Percentiles rank a stretch among this genome's conserved stretches.
These are phyloP conservation scores for Hirsutella minnesotensis DNA, from an alignment of 2,329 filamentous ascomycete species.

Conservation along the genomic window DNA sequence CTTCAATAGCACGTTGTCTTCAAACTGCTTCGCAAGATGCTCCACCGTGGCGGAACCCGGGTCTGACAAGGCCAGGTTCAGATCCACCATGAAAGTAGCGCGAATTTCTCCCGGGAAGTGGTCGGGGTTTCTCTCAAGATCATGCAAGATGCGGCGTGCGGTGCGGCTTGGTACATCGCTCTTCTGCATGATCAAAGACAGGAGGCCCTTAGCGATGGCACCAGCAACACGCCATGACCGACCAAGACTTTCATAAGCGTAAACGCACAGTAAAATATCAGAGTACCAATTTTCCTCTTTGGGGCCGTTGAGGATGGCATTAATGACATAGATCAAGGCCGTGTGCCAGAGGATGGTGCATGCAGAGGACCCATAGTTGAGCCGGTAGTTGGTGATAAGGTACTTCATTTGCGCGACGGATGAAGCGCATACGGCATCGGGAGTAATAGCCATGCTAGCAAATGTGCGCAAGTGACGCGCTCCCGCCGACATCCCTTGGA, in stretches of 20 bases:
- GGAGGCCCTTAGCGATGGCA: slow-evolving; percentile 16
- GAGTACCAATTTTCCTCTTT: slow-evolving; percentile 17
- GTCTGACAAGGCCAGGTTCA: slow-evolving; percentile 22
- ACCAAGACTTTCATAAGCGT: slow-evolving; percentile 20
- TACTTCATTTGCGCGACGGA: slow-evolving; percentile 23
- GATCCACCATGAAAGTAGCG: slow-evolving; percentile 24
- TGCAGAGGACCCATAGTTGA: slow-evolving; percentile 12
- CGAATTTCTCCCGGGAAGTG: slow-evolving; percentile 13
- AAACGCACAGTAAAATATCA: slow-evolving; percentile 22
- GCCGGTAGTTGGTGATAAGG: slow-evolving; percentile 20
- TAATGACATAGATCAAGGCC: slow-evolving; percentile 22
- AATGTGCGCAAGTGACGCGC: slow-evolving; percentile 13
- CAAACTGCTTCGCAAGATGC: slow-evolving; percentile 19
- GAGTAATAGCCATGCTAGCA: slow-evolving; percentile 9
- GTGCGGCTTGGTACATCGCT: slow-evolving; percentile 15
- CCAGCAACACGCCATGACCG: slow-evolving; percentile 19
- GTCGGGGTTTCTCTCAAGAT: slow-evolving; percentile 14
- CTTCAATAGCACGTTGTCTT: slow-evolving; percentile 19
- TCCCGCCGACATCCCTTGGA: not conserved
- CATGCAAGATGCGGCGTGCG: slow-evolving; percentile 16
- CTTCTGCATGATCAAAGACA: slow-evolving; percentile 18
- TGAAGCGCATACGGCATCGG: slow-evolving; percentile 14
- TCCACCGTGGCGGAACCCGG: slow-evolving; percentile 21
- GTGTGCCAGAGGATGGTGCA: slow-evolving; percentile 25
- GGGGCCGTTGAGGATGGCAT: slow-evolving; percentile 18